Percentiles rank a stretch among this genome's conserved stretches.
Conservation (phyloP, 129 eudicot species). For the Scalesia atractyloides region DNA sequence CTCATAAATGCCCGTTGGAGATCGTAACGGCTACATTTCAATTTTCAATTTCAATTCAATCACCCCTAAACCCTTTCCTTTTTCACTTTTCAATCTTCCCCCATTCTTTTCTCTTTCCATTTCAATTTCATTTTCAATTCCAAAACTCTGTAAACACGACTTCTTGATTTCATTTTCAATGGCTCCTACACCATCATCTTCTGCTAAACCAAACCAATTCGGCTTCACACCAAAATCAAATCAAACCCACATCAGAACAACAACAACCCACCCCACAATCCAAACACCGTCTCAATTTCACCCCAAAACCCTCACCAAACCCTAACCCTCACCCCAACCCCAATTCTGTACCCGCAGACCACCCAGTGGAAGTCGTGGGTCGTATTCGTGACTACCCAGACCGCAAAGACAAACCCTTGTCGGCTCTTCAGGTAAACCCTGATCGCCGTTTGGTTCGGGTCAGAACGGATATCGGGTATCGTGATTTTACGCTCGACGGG, state of each 20-base stretch:
- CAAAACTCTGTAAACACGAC: too few species aligned
- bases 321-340: slow-evolving; percentile 38
- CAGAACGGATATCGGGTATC: slow-evolving; percentile 76
- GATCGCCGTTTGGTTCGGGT: slow-evolving; percentile 60
- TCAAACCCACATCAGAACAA: slow-evolving; percentile 30
- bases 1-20: too few species aligned
- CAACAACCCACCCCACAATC: slow-evolving; percentile 53
- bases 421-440: slow-evolving; percentile 46
- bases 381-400: slow-evolving; percentile 79
- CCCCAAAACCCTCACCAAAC: slow-evolving; percentile 56
- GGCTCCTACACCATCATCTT: too few species aligned
- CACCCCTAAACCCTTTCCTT: too few species aligned
- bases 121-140: too few species aligned
- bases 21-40: too few species aligned
- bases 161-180: too few species aligned
- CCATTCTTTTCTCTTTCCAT: too few species aligned
- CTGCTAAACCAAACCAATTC: slow-evolving; percentile 15
- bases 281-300: slow-evolving; percentile 55
- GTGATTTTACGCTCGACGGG: slow-evolving; percentile 88
- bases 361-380: slow-evolving; percentile 91
- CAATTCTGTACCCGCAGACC: slow-evolving; percentile 44
- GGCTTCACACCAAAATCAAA: slow-evolving; percentile 52
- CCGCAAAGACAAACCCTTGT: slow-evolving; percentile 48
- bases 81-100: too few species aligned
- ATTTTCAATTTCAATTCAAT: too few species aligned